Evolutionary conservation across 345 rosid genomes (phyloP).

Genomic region (Firmiana major): DNA sequence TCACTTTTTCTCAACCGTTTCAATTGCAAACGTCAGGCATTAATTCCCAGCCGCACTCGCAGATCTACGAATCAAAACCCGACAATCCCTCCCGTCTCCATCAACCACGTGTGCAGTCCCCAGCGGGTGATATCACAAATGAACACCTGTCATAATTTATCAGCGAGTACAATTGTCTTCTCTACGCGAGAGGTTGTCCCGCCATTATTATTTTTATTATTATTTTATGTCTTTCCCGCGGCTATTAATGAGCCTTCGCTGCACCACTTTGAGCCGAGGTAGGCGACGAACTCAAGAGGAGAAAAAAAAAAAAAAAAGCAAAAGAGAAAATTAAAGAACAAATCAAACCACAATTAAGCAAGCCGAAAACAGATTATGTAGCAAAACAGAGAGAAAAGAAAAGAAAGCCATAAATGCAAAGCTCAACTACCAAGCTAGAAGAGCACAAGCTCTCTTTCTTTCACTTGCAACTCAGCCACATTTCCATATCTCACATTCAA

Average conservation of each 20-base stretch:
- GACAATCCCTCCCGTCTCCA: not conserved
- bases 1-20: constrained; percentile 21
- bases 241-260: constrained; percentile 38
- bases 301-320: not conserved
- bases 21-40: not conserved
- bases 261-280: constrained; percentile 24
- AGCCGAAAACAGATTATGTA: not conserved
- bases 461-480: not conserved
- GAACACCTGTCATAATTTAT: not conserved
- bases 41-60: constrained; percentile 10
- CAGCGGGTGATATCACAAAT: no score
- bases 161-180: not conserved
- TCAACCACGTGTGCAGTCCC: not conserved
- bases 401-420: constrained; percentile 46
- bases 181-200: not conserved
- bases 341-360: not conserved
- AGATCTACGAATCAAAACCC: no score
- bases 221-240: constrained; percentile 45
- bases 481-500: not conserved
- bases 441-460: constrained; percentile 13
- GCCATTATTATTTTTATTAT: no score
- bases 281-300: no score
- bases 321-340: not conserved
- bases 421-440: constrained; percentile 44
- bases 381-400: not conserved